Base-by-base conservation (phyloP, 805 yeast species). In the Priceomyces melissophilus region DNA sequence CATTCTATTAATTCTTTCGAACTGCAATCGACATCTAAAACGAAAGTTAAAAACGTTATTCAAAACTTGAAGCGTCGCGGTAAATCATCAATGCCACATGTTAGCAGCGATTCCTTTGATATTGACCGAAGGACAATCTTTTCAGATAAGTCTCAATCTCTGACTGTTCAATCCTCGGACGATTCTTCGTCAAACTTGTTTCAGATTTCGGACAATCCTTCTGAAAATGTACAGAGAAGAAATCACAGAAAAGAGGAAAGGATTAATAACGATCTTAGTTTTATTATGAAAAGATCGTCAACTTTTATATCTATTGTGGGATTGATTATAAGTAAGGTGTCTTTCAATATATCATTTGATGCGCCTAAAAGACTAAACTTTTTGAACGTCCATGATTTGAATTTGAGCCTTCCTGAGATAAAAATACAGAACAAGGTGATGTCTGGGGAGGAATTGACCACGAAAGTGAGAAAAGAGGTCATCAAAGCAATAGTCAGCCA, bases 381-480 rank as follows among this genome's bases (percentile, higher is more conserved):
- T 41, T 75, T 87, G 30, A 88, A 90, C 54, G 87, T 91, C 6
- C 84, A 86, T 39, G 78, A 85, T 49, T 81, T 91, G 49, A 73
- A 71, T 4, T 67, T 91, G 41, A 69, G 67, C 8, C 60, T 90
- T 38, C 96, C 96, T 3, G 65, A 65, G 2, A 61, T 87, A 38
- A 60, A 64, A 38, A 65, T 66, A 43, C 63, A 54, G 29, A 67
- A 67, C 39, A 63, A 63, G 37, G 54, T 55, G 13, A 83, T 95
- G 86, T 79, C 89, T 1, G 67, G 78, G 37, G 67, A 79, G 40
- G 97, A 90, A 49, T 63, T 90, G 32, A 68, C 82, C 2, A 54
- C 75, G 51, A 71, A 76, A 25, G 54, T 90, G 41, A 81, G 82
- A 56, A 83, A 79, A 53, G 81, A 79, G 29, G 53, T 83, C n/a